Conservation (phyloP, 345 rosid genomes). For the Melaleuca quinquenervia region DNA sequence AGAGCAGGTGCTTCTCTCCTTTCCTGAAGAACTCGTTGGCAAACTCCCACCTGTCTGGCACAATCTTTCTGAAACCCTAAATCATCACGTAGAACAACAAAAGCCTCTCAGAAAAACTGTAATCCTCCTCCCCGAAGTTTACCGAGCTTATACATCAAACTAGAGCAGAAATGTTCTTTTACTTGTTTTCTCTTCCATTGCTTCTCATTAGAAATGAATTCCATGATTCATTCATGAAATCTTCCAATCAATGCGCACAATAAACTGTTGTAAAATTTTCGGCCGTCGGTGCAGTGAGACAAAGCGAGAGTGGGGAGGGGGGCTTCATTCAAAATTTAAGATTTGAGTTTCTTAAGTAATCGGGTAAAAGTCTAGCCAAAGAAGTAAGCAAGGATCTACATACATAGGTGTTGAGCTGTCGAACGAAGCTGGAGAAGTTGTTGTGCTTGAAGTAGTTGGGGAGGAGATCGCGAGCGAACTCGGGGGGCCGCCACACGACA, state of each 20-base stretch:
- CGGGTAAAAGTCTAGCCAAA: not conserved
- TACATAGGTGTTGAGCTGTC: constrained; percentile 98
- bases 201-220: not conserved
- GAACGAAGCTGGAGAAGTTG: constrained; percentile 94
- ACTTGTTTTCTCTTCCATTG: not conserved
- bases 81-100: not conserved
- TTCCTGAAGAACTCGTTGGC: constrained; percentile 88
- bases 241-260: not conserved
- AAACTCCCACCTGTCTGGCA: constrained; percentile 97
- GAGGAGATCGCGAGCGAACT: constrained; percentile 90
- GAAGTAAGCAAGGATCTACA: not conserved
- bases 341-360: not conserved
- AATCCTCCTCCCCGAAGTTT: not conserved
- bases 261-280: not conserved
- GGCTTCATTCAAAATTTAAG: not conserved
- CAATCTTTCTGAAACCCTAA: constrained; percentile 97
- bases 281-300: not conserved
- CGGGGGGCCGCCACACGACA: constrained; percentile 90
- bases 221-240: not conserved
- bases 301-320: not conserved
- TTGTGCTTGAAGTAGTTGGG: constrained; percentile 97
- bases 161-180: not conserved
- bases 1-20: constrained; percentile 87
- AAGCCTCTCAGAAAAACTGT: not conserved
- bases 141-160: not conserved